Conservation (phyloP, 768 basidiomycete genomes). For the Leucosporidium scottii region DNA sequence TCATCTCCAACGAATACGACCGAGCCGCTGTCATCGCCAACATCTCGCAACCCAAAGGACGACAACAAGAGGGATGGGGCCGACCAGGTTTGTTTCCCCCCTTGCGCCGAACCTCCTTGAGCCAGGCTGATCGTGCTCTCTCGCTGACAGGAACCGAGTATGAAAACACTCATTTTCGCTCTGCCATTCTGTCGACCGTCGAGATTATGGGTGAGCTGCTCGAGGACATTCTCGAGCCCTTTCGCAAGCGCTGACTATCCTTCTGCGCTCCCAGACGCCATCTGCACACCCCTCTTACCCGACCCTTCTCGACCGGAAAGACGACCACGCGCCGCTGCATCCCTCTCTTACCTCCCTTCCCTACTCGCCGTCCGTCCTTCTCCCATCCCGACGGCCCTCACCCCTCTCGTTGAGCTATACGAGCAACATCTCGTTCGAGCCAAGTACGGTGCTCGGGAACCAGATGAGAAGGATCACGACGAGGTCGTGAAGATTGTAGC, state of each 20-base stretch:
- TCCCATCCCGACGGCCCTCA: conserved; percentile 8
- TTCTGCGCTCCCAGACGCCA: background rate
- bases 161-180: conserved; percentile 8
- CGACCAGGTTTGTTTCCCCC: background rate
- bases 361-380: background rate
- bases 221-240: background rate
- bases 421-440: conserved; percentile 6
- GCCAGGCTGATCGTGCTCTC: no score
- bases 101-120: no score
- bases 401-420: conserved; percentile 19
- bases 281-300: background rate
- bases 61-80: conserved; percentile 10
- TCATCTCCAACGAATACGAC: conserved; percentile 15
- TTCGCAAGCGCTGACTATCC: background rate
- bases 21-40: conserved; percentile 12
- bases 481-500: conserved; percentile 12
- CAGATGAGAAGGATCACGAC: conserved; percentile 11
- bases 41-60: conserved; percentile 9
- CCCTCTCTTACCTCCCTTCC: conserved; percentile 13
- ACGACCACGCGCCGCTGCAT: background rate
- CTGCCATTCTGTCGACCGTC: conserved; percentile 15
- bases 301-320: background rate
- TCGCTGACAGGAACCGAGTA: background rate
- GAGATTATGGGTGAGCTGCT: background rate
- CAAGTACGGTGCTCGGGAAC: conserved; percentile 4